phyloP scores from a whole-genome alignment of 2,329 filamentous ascomycete species.

The Aspergillus aculeatus region DNA sequence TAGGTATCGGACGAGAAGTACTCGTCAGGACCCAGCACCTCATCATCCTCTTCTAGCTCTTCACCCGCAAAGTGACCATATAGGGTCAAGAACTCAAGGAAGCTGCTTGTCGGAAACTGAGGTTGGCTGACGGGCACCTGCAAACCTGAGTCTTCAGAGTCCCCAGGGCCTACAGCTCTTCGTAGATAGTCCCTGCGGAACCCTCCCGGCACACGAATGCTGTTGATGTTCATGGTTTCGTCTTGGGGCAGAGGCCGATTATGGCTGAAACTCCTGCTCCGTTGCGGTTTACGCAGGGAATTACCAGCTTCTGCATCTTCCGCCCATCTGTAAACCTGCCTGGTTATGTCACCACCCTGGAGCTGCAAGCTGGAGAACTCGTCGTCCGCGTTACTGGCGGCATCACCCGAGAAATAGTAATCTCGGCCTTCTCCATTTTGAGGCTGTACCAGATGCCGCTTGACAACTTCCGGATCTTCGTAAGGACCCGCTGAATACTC shows the following conservation, averaged over 20 bases:
- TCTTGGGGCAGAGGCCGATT: conserved; percentile 75
- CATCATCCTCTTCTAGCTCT: conserved; percentile 93
- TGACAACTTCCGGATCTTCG: conserved; percentile 89
- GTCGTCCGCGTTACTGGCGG: conserved; percentile 57
- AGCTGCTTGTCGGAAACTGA: conserved; percentile 81
- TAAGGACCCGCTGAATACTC: conserved; percentile 58
- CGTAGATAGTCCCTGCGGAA: conserved; percentile 89
- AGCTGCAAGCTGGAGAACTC: conserved; percentile 92
- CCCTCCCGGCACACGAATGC: conserved; percentile 89
- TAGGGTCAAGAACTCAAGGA: conserved; percentile 90
- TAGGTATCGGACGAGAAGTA: conserved; percentile 82
- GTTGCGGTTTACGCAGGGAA: conserved; percentile 58
- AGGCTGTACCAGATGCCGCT: conserved; percentile 81
- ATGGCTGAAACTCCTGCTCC: conserved; percentile 85
- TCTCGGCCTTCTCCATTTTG: conserved; percentile 41
- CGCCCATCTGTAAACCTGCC: conserved; percentile 95
- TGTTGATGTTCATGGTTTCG: conserved; percentile 78
- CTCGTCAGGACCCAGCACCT: conserved; percentile 80
- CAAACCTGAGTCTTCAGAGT: conserved; percentile 39
- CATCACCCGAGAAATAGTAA: conserved; percentile 31
- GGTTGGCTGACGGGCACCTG: conserved; percentile 46
- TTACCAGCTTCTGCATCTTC: conserved; percentile 75
- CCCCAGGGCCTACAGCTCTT: conserved; percentile 60
- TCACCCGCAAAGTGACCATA: conserved; percentile 98
- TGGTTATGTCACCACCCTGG: conserved; percentile 90